phyloP scores from a whole-genome alignment of 306 rosid genomes.

The Heteromeles arbutifolia region DNA sequence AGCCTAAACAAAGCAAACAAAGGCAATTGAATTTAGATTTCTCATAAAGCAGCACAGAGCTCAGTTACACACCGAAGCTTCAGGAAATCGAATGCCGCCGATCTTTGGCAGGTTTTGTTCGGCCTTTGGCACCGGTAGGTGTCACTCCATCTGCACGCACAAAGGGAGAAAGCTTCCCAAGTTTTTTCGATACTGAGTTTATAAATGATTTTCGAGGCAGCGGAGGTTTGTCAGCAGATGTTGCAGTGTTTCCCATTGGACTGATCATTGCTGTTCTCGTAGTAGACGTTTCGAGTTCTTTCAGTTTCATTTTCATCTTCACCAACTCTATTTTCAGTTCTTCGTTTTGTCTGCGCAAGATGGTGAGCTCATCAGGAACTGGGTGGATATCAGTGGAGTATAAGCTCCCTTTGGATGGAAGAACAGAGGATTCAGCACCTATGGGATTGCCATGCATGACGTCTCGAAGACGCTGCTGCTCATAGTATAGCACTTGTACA shows the following conservation, averaged over 20 bases:
- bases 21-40: neutral
- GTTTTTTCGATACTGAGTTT: constrained; percentile 57
- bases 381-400: constrained; percentile 43
- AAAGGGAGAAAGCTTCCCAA: constrained; percentile 68
- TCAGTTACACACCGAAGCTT: constrained; percentile 18
- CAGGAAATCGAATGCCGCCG: constrained; percentile 88
- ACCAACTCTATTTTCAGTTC: constrained; percentile 65
- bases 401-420: constrained; percentile 32
- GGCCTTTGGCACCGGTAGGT: constrained; percentile 36
- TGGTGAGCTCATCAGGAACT: constrained; percentile 52
- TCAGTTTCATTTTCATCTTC: constrained; percentile 68
- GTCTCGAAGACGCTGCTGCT: constrained; percentile 81
- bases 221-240: constrained; percentile 64
- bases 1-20: constrained; percentile 21
- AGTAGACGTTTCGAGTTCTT: constrained; percentile 50
- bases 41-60: neutral
- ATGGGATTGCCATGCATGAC: constrained; percentile 47
- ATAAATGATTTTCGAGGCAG: constrained; percentile 72
- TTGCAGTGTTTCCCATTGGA: constrained; percentile 31
- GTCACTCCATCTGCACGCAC: constrained; percentile 52
- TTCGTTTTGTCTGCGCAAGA: constrained; percentile 60
- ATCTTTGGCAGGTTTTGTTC: constrained; percentile 50
- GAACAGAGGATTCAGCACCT: constrained; percentile 39
- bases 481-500: constrained; percentile 90
- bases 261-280: constrained; percentile 35